Conservation (phyloP, 2,329 filamentous ascomycete species). For the Epichloe baconii region DNA sequence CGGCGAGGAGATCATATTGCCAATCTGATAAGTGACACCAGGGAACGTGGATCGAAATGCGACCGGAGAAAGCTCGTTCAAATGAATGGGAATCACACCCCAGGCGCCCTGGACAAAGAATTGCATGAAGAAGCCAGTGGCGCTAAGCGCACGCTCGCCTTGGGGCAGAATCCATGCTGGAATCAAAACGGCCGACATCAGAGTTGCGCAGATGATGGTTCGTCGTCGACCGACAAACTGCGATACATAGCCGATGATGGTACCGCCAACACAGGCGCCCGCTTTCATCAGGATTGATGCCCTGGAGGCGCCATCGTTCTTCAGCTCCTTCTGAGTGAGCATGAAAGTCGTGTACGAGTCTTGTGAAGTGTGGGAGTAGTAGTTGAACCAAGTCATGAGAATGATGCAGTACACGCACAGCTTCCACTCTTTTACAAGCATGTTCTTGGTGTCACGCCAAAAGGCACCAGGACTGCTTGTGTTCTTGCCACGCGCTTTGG, state of each 20-base stretch:
- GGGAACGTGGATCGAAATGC: conserved; percentile 60
- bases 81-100: conserved; percentile 58
- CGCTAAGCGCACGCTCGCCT: conserved; percentile 46
- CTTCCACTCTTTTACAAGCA: conserved; percentile 60
- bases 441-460: conserved; percentile 54
- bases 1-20: conserved; percentile 61
- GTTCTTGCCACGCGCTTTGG: conserved; percentile 46
- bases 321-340: conserved; percentile 56
- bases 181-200: conserved; percentile 49
- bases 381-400: conserved; percentile 67
- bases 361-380: conserved; percentile 67
- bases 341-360: conserved; percentile 76
- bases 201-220: conserved; percentile 46
- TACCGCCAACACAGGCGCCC: conserved; percentile 62
- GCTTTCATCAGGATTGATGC: conserved; percentile 73
- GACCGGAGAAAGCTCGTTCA: conserved; percentile 59
- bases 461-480: conserved; percentile 37
- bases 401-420: conserved; percentile 67
- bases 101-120: conserved; percentile 55
- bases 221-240: conserved; percentile 64
- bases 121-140: conserved; percentile 55
- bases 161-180: conserved; percentile 58
- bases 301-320: conserved; percentile 50
- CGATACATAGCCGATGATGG: conserved; percentile 59
- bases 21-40: conserved; percentile 60